These are phyloP conservation scores for Bryum argenteum DNA, from an alignment of 225 moss, liverwort and hornwort species.

Conservation along the genomic window DNA sequence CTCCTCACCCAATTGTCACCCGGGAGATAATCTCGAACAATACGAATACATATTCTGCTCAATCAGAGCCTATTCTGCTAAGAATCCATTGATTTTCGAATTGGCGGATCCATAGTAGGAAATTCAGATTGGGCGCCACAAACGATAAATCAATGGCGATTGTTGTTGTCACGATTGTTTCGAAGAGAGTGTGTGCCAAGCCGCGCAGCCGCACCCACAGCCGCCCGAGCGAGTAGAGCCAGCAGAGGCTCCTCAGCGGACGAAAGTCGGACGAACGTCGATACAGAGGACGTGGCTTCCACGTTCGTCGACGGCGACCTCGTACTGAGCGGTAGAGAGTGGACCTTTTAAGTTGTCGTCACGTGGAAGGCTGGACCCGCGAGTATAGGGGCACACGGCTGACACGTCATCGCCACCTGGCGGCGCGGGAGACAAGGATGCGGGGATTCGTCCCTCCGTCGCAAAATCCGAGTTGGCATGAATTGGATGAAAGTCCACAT, in stretches of 20 bases:
- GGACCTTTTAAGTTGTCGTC: conserved; percentile 39
- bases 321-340: conserved; percentile 11
- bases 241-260: neutral
- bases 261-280: conserved; percentile 23
- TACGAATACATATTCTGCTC: conserved; percentile 15
- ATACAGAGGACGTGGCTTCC: neutral
- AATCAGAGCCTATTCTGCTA: conserved; percentile 3
- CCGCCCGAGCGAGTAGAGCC: conserved; percentile 14
- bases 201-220: conserved; percentile 39
- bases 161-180: conserved; percentile 27
- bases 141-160: neutral
- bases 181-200: conserved; percentile 18
- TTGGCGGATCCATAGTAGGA: conserved; percentile 22
- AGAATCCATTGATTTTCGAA: neutral
- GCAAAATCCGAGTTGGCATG: conserved; percentile 34
- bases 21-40: conserved; percentile 25
- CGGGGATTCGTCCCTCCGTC: conserved; percentile 13
- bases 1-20: conserved; percentile 32
- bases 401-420: conserved; percentile 47
- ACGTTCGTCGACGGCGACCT: conserved; percentile 12
- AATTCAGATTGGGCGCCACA: conserved; percentile 21
- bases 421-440: conserved; percentile 1
- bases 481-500: neutral
- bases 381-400: conserved; percentile 20
- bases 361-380: conserved; percentile 47